These are phyloP conservation scores for Daldinia bambusicola DNA, from an alignment of 495 filamentous ascomycete species.

Conservation along the genomic window DNA sequence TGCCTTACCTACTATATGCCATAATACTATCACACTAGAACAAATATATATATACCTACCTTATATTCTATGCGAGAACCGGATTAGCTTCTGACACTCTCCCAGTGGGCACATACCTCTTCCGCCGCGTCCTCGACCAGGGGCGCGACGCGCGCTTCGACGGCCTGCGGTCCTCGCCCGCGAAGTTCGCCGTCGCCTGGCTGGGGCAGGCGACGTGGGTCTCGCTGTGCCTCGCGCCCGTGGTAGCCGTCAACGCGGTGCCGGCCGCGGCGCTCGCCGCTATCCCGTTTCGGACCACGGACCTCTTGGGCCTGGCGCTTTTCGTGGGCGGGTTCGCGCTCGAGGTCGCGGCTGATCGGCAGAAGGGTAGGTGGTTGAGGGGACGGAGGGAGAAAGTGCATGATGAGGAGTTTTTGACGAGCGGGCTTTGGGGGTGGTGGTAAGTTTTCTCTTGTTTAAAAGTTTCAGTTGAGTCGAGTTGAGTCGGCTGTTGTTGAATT, in stretches of 20 bases:
- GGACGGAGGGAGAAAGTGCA: conserved; percentile 69
- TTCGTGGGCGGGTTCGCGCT: conserved; percentile 67
- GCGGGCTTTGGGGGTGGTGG: conserved; percentile 65
- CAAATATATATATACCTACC: neutral
- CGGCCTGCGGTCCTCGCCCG: conserved; percentile 61
- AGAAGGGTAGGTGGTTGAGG: conserved; percentile 66
- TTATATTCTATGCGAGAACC: neutral
- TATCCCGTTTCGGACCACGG: conserved; percentile 52
- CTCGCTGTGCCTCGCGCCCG: conserved; percentile 68
- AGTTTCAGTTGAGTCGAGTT: too few species aligned
- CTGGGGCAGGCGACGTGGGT: conserved; percentile 71
- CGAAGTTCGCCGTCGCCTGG: conserved; percentile 65
- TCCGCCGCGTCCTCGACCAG: conserved; percentile 62
- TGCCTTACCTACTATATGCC: too few species aligned
- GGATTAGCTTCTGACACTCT: neutral
- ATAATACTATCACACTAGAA: too few species aligned
- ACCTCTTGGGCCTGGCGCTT: conserved; percentile 64
- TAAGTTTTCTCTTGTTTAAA: too few species aligned
- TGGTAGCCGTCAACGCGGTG: conserved; percentile 68
- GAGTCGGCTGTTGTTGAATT: too few species aligned
- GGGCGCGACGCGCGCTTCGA: conserved; percentile 72
- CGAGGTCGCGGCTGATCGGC: conserved; percentile 67
- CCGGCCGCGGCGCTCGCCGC: conserved; percentile 58
- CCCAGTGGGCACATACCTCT: conserved; percentile 69
- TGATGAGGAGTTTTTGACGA: conserved; percentile 68